Conservation (phyloP, 805 yeast genomes). For the Metschnikowia santaceciliae region DNA sequence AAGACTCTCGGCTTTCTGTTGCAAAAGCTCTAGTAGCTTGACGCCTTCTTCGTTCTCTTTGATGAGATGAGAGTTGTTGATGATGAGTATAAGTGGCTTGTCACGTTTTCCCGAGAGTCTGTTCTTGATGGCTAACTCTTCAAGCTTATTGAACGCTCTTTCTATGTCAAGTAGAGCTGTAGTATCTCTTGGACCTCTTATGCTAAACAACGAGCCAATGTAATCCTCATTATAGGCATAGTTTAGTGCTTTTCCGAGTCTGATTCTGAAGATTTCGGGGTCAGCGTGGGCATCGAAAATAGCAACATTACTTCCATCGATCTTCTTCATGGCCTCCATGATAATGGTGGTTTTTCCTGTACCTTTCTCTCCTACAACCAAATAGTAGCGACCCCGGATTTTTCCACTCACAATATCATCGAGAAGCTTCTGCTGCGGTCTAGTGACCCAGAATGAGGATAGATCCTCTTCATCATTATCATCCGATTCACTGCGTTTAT, state of each 20-base stretch:
- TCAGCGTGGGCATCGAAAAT: conserved; percentile 81
- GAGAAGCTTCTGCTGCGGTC: conserved; percentile 62
- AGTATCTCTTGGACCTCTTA: conserved; percentile 81
- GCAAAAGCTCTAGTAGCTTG: conserved; percentile 66
- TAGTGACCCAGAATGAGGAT: conserved; percentile 53
- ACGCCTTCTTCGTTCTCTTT: conserved; percentile 72
- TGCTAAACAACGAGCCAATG: conserved; percentile 74
- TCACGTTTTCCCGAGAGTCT: conserved; percentile 32
- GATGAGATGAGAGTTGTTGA: conserved; percentile 72
- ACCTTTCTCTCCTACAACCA: conserved; percentile 80
- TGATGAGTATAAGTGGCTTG: conserved; percentile 62
- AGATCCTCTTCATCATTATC: conserved; percentile 23
- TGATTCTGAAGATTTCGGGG: conserved; percentile 73
- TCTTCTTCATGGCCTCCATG: conserved; percentile 63
- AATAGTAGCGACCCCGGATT: conserved; percentile 63
- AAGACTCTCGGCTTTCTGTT: conserved; percentile 77
- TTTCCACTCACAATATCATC: conserved; percentile 65
- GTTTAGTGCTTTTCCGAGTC: conserved; percentile 72
- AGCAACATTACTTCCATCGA: conserved; percentile 60
- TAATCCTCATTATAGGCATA: conserved; percentile 77
- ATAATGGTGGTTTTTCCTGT: conserved; percentile 80
- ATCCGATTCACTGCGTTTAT: conserved; percentile 18
- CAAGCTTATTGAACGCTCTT: conserved; percentile 72
- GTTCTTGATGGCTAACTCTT: conserved; percentile 60
- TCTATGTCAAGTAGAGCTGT: conserved; percentile 80